Evolutionary conservation across 2,329 filamentous ascomycete genomes (phyloP).

Genomic region (Penicillium expansum): DNA sequence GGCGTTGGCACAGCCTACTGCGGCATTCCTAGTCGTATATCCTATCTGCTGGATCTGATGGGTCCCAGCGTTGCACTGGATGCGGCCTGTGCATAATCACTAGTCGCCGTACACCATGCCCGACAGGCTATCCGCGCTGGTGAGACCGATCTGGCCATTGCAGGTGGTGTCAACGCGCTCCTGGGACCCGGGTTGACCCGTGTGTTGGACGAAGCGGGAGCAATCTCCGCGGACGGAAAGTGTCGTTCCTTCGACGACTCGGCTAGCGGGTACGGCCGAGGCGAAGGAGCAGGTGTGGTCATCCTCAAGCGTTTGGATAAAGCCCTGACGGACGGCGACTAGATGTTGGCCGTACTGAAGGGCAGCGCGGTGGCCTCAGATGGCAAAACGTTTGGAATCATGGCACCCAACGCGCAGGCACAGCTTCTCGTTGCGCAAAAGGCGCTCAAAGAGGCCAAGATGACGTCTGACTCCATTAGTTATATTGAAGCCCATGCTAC

Average conservation of each 20-base stretch:
- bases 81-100: constrained; percentile 26
- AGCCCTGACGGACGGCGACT: background rate
- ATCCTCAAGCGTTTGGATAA: constrained; percentile 12
- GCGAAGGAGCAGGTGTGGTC: constrained; percentile 33
- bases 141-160: background rate
- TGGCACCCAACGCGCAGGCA: background rate
- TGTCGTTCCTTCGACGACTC: constrained; percentile 35
- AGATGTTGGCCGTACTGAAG: background rate
- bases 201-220: constrained; percentile 31
- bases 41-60: constrained; percentile 23
- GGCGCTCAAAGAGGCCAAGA: background rate
- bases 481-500: background rate
- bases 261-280: constrained; percentile 32
- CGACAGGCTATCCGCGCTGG: background rate
- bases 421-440: background rate
- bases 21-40: constrained; percentile 29
- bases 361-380: background rate
- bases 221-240: constrained; percentile 27
- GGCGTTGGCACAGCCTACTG: constrained; percentile 15
- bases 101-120: constrained; percentile 18
- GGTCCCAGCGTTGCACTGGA: constrained; percentile 26
- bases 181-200: constrained; percentile 33
- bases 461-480: background rate
- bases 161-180: constrained; percentile 16
- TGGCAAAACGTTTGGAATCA: background rate